Evolutionary conservation across 768 basidiomycete species (phyloP).

Genomic region (Xerocomus brunneocitrinus): DNA sequence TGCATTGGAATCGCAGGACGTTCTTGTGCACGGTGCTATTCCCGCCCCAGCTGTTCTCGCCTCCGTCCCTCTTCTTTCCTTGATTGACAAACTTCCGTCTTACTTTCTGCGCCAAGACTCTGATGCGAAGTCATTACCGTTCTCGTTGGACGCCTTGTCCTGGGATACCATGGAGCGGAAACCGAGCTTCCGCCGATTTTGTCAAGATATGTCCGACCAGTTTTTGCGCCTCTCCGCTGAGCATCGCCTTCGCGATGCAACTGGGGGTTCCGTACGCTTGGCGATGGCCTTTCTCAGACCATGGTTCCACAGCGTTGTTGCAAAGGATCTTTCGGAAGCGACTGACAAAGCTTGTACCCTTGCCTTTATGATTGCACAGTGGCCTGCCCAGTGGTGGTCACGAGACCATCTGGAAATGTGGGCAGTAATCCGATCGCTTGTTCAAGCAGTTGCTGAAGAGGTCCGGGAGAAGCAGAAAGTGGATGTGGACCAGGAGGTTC

Average conservation of each 20-base stretch:
- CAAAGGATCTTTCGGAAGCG: conserved; percentile 36
- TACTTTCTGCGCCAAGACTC: conserved; percentile 50
- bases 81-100: conserved; percentile 66
- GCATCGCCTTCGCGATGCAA: conserved; percentile 58
- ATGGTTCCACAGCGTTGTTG: conserved; percentile 57
- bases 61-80: conserved; percentile 61
- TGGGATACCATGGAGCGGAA: conserved; percentile 61
- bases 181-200: conserved; percentile 63
- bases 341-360: conserved; percentile 39
- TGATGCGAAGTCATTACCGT: conserved; percentile 26
- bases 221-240: conserved; percentile 56
- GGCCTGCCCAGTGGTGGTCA: conserved; percentile 69
- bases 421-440: conserved; percentile 54
- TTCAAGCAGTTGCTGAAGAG: conserved; percentile 61
- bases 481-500: conserved; percentile 43
- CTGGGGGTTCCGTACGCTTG: conserved; percentile 61
- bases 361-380: conserved; percentile 50
- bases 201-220: conserved; percentile 59
- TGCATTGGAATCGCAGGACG: conserved; percentile 71
- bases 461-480: conserved; percentile 47
- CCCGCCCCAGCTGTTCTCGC: conserved; percentile 61
- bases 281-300: conserved; percentile 63
- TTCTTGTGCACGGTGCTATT: conserved; percentile 66
- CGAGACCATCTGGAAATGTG: conserved; percentile 60
- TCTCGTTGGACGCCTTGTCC: conserved; percentile 35